phyloP scores from a whole-genome alignment of 2,329 filamentous ascomycete genomes.

The Aspergillus jensenii region DNA sequence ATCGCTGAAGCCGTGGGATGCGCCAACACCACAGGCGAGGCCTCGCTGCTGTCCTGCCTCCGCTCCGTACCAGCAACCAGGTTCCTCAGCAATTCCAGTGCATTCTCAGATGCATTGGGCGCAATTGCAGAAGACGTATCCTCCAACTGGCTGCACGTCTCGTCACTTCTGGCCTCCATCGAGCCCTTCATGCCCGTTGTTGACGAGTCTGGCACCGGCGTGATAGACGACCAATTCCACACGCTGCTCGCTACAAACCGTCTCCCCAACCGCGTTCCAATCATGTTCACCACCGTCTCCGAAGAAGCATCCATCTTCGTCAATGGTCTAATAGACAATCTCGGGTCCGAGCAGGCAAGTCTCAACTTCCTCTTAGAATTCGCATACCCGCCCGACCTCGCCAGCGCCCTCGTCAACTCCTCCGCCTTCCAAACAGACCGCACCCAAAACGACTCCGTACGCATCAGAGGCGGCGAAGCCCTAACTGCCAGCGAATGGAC shows the following conservation, averaged over 20 bases:
- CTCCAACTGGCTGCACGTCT: slow-evolving; percentile 18
- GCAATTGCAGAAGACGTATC: slow-evolving; percentile 12
- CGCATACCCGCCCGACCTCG: slow-evolving; percentile 18
- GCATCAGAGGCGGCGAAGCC: slow-evolving; percentile 15
- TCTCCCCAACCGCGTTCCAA: slow-evolving; percentile 27
- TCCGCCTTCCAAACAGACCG: slow-evolving; percentile 14
- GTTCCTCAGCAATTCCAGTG: slow-evolving; percentile 24
- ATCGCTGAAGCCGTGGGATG: slow-evolving; percentile 25
- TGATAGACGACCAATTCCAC: slow-evolving; percentile 30
- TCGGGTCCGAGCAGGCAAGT: slow-evolving; percentile 8
- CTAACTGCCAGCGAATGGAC: slow-evolving; percentile 21
- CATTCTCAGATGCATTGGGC: slow-evolving; percentile 10
- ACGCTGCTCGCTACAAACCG: slow-evolving; percentile 16
- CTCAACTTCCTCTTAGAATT: slow-evolving; percentile 17
- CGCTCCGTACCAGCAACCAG: slow-evolving; percentile 21
- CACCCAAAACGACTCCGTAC: slow-evolving; percentile 18
- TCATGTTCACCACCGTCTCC: slow-evolving; percentile 28
- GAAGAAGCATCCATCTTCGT: slow-evolving; percentile 26
- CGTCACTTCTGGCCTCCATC: slow-evolving; percentile 17
- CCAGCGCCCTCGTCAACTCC: slow-evolving; percentile 13
- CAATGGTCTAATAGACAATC: slow-evolving; percentile 5
- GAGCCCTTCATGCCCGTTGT: slow-evolving; percentile 29
- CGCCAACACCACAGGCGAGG: slow-evolving; percentile 13
- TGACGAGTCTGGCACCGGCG: slow-evolving; percentile 23
- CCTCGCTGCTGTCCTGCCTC: slow-evolving; percentile 21